Conservation (phyloP, 768 basidiomycete species). For the Leccinum sublutescens region DNA sequence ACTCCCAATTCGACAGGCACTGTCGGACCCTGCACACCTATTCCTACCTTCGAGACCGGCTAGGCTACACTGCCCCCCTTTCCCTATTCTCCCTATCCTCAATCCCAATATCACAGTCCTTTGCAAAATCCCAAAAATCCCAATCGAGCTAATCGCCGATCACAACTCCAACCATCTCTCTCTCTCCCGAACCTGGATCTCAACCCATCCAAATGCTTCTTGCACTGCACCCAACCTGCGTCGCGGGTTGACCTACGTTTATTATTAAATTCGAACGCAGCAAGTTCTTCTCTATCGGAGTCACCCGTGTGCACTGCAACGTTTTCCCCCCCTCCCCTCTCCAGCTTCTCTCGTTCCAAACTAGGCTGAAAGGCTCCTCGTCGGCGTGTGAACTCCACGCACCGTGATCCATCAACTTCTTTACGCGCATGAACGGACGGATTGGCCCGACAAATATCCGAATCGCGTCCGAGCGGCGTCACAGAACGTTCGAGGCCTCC, state of each 20-base stretch:
- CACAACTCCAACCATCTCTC: background rate
- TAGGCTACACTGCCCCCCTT: background rate
- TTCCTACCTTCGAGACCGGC: background rate
- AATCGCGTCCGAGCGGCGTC: background rate
- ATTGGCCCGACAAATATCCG: background rate
- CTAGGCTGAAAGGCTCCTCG: background rate
- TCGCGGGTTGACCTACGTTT: background rate
- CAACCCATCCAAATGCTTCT: background rate
- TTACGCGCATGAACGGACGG: background rate
- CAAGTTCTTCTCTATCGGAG: constrained; percentile 9
- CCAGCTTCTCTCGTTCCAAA: background rate
- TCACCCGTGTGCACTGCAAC: background rate
- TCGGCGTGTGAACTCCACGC: background rate
- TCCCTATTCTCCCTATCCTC: background rate
- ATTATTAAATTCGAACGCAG: background rate
- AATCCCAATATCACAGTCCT: background rate
- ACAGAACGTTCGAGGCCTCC: background rate
- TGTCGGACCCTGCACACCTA: background rate
- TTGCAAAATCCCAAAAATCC: background rate
- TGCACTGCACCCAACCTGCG: constrained; percentile 5
- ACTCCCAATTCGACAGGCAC: background rate
- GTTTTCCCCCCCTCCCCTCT: background rate
- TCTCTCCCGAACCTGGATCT: constrained; percentile 1
- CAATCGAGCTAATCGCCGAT: background rate
- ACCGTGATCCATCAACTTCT: background rate